Conservation (phyloP, 2,329 filamentous ascomycete species). For the Beauveria caledonica region DNA sequence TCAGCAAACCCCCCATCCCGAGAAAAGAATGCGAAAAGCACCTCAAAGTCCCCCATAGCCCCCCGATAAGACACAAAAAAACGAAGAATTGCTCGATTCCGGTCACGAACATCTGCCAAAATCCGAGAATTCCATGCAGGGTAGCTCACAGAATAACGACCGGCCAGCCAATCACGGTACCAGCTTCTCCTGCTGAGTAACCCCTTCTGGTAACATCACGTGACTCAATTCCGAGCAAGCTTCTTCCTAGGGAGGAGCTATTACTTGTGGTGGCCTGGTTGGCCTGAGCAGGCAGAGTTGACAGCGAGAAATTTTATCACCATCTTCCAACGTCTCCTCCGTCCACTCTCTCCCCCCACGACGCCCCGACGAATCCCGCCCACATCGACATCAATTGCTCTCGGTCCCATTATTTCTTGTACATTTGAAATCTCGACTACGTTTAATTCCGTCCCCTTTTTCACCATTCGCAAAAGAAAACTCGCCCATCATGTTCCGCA, state of each 20-base stretch:
- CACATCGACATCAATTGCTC: constrained; percentile 12
- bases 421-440: background rate
- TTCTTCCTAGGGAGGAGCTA: background rate
- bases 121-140: background rate
- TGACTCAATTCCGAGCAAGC: constrained; percentile 16
- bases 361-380: constrained; percentile 14
- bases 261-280: background rate
- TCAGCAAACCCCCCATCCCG: too few species aligned
- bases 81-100: background rate
- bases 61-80: too few species aligned
- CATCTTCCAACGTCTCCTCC: constrained; percentile 7
- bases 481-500: constrained; percentile 68
- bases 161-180: background rate
- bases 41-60: too few species aligned
- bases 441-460: background rate
- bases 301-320: constrained; percentile 41
- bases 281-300: background rate
- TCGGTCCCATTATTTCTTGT: background rate
- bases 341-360: constrained; percentile 4
- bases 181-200: constrained; percentile 8
- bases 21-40: too few species aligned
- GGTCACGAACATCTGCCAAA: background rate
- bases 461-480: constrained; percentile 1
- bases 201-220: constrained; percentile 16
- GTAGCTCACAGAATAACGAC: background rate